Evolutionary conservation across 176 grass and related monocot species (phyloP).

Genomic region (Thinopyrum elongatum): DNA sequence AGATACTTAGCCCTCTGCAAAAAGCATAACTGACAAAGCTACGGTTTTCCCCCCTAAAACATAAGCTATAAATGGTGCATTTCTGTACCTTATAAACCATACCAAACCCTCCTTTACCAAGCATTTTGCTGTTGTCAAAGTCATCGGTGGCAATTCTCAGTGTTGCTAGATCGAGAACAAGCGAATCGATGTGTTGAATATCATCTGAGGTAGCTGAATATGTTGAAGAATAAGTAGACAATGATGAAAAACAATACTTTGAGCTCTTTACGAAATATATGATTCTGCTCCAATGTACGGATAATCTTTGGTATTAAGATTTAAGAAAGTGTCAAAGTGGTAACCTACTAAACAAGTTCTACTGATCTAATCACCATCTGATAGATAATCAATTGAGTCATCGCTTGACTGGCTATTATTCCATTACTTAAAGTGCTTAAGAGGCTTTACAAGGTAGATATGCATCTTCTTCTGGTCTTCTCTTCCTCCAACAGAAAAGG

Average conservation of each 20-base stretch:
- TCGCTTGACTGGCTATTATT: not conserved
- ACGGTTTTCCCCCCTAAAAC: not conserved
- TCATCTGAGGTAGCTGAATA: conserved; percentile 27
- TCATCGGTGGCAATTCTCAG: conserved; percentile 48
- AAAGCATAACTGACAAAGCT: not conserved
- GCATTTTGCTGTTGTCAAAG: conserved; percentile 47
- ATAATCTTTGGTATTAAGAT: not conserved
- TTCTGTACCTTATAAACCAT: conserved; percentile 56
- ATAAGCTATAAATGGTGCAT: not conserved
- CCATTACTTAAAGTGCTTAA: not conserved
- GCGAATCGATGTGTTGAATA: conserved; percentile 37
- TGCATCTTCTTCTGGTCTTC: not conserved
- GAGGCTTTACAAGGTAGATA: conserved; percentile 22
- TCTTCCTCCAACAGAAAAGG: conserved; percentile 34
- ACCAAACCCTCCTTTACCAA: conserved; percentile 71
- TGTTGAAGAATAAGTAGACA: conserved; percentile 7
- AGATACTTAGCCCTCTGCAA: not conserved
- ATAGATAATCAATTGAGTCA: not conserved
- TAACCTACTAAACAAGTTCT: not conserved
- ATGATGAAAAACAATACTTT: not conserved
- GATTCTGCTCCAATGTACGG: not conserved
- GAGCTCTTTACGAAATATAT: not conserved
- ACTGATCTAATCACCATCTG: not conserved
- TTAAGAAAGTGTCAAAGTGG: not conserved
- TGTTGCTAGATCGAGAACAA: conserved; percentile 48